Evolutionary conservation across 208 protist species (phyloP).

Genomic region (Borovskyia barvae): DNA sequence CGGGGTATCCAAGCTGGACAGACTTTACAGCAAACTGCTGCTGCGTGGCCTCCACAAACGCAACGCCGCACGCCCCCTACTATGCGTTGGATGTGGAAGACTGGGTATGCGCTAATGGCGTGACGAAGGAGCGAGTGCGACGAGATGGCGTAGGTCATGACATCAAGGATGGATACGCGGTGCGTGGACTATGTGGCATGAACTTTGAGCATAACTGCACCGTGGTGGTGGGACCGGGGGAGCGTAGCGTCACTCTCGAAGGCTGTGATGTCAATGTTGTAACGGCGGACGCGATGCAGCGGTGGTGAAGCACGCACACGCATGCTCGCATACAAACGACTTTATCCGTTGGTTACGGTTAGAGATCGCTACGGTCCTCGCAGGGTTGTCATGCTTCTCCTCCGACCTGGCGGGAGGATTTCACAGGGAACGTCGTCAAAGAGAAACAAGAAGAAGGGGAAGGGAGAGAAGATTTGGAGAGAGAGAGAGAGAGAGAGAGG

Average conservation of each 20-base stretch:
- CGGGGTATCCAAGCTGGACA: constrained; percentile 54
- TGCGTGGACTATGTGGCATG: constrained; percentile 72
- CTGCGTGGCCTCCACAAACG: constrained; percentile 37
- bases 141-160: constrained; percentile 31
- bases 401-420: background rate
- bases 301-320: constrained; percentile 31
- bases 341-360: background rate
- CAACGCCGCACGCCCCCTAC: constrained; percentile 34
- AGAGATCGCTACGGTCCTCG: background rate
- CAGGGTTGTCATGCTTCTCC: too few species aligned
- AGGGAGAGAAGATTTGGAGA: too few species aligned
- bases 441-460: too few species aligned
- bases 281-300: constrained; percentile 5
- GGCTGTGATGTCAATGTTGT: constrained; percentile 20
- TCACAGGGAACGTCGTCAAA: too few species aligned
- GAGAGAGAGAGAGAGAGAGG: too few species aligned
- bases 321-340: background rate
- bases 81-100: constrained; percentile 66
- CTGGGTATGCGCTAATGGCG: constrained; percentile 71
- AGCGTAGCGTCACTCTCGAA: constrained; percentile 5
- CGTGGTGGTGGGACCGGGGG: constrained; percentile 5
- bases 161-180: constrained; percentile 40
- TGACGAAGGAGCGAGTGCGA: constrained; percentile 72
- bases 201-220: constrained; percentile 45
- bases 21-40: constrained; percentile 61